phyloP scores from a whole-genome alignment of 78 protist genomes.

The Dictyostelium capitatum region DNA sequence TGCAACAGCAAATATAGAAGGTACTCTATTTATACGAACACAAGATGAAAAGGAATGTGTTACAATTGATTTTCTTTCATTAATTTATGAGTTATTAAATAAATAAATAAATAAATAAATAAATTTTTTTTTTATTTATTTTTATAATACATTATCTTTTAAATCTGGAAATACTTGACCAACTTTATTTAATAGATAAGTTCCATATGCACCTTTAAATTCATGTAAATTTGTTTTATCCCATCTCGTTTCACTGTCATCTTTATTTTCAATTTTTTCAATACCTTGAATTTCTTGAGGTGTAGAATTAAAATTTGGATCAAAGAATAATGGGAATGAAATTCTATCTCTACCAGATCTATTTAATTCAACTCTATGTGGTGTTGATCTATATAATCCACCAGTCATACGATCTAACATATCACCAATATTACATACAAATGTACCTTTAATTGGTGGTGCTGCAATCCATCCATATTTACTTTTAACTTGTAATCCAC shows the following conservation, averaged over 20 bases:
- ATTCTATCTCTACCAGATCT: conserved; percentile 52
- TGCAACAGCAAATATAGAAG: conserved; percentile 64
- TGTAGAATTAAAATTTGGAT: conserved; percentile 56
- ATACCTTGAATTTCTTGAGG: conserved; percentile 38
- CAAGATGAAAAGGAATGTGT: conserved; percentile 51
- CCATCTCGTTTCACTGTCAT: conserved; percentile 50
- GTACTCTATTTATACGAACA: conserved; percentile 48
- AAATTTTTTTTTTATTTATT: not conserved
- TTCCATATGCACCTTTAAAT: conserved; percentile 62
- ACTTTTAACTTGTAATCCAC: conserved; percentile 77
- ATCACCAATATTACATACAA: conserved; percentile 88
- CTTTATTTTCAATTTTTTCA: not conserved
- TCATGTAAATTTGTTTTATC: conserved; percentile 36
- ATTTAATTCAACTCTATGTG: conserved; percentile 77
- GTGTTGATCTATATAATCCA: conserved; percentile 83
- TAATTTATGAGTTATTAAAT: too few relatives aligned
- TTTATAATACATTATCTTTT: conserved; percentile 20
- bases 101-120: too few relatives aligned
- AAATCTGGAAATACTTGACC: conserved; percentile 64
- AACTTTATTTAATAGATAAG: conserved; percentile 55
- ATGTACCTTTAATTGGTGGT: conserved; percentile 66
- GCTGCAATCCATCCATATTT: conserved; percentile 78
- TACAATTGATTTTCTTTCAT: conserved; percentile 19
- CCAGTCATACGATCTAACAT: conserved; percentile 83
- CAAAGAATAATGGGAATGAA: conserved; percentile 86